Evolutionary conservation across 2,329 filamentous ascomycete genomes (phyloP).

Genomic region (Colletotrichum ledebouriae): DNA sequence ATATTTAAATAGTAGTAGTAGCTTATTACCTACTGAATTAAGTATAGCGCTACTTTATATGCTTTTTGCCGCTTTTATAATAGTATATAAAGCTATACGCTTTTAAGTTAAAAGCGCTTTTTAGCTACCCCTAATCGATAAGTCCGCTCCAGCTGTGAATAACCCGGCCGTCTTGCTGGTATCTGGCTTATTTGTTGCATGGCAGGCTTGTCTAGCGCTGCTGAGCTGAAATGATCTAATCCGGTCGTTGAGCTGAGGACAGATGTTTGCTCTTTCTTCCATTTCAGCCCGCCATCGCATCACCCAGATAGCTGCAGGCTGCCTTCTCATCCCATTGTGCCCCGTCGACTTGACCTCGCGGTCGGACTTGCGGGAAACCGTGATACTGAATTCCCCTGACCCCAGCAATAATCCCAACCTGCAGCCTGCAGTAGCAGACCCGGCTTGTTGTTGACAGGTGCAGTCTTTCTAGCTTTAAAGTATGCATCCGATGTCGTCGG

Average conservation of each 20-base stretch:
- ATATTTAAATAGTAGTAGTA: no score
- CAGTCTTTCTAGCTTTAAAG: conserved; percentile 21
- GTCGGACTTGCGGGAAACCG: conserved; percentile 10
- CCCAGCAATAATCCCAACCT: no score
- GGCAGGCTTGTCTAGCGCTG: conserved; percentile 1
- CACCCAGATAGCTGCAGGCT: conserved; percentile 31
- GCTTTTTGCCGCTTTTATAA: no score
- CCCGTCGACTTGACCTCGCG: conserved; percentile 12
- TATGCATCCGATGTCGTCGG: conserved; percentile 29
- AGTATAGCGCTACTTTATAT: no score
- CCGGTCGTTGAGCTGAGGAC: conserved; percentile 11
- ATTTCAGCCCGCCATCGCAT: conserved; percentile 23
- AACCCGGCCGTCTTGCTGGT: conserved; percentile 17
- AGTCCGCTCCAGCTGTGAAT: conserved; percentile 24
- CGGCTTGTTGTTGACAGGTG: not conserved
- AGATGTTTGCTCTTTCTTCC: conserved; percentile 34
- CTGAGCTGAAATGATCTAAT: conserved; percentile 13
- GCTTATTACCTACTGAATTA: no score
- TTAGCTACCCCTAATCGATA: no score
- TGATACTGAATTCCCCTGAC: conserved; percentile 24
- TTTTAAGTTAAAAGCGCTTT: no score
- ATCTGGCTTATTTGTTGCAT: conserved; percentile 20
- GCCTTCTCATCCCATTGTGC: conserved; percentile 28
- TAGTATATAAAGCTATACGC: no score
- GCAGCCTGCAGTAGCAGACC: no score